Evolutionary conservation across 2,329 filamentous ascomycete genomes (phyloP).

Genomic region (Tolypocladium guangdongense): DNA sequence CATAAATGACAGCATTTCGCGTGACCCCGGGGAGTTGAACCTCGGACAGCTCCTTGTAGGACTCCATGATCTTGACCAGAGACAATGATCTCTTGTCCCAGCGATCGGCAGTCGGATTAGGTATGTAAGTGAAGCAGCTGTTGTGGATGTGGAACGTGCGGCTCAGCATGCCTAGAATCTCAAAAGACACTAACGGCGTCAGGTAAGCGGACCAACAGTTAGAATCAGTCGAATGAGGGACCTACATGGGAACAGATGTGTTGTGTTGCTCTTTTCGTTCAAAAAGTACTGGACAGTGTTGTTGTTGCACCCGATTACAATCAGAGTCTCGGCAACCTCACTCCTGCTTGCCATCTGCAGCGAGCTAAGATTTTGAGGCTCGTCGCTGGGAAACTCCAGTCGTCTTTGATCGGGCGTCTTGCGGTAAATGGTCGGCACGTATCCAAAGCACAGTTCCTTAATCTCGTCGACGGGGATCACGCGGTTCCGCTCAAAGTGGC

Average conservation of each 20-base stretch:
- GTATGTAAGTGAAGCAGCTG: constrained; percentile 41
- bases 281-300: constrained; percentile 35
- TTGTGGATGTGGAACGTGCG: constrained; percentile 36
- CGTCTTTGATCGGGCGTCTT: constrained; percentile 26
- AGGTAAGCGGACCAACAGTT: neutral
- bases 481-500: constrained; percentile 35
- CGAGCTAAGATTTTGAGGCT: constrained; percentile 28
- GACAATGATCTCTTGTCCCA: constrained; percentile 41
- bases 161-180: constrained; percentile 47
- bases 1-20: constrained; percentile 13
- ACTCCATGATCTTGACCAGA: constrained; percentile 28
- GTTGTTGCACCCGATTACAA: constrained; percentile 41
- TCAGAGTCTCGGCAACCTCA: constrained; percentile 41
- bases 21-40: constrained; percentile 6
- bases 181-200: constrained; percentile 37
- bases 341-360: constrained; percentile 36
- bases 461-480: constrained; percentile 41
- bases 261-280: constrained; percentile 25
- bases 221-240: neutral
- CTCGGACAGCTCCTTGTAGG: constrained; percentile 22
- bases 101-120: constrained; percentile 43
- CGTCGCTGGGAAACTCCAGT: constrained; percentile 26
- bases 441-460: constrained; percentile 45
- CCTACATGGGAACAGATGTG: constrained; percentile 40
- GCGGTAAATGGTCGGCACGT: constrained; percentile 42